Conservation (phyloP, 306 rosid genomes). For the Ochetophila trinervis region DNA sequence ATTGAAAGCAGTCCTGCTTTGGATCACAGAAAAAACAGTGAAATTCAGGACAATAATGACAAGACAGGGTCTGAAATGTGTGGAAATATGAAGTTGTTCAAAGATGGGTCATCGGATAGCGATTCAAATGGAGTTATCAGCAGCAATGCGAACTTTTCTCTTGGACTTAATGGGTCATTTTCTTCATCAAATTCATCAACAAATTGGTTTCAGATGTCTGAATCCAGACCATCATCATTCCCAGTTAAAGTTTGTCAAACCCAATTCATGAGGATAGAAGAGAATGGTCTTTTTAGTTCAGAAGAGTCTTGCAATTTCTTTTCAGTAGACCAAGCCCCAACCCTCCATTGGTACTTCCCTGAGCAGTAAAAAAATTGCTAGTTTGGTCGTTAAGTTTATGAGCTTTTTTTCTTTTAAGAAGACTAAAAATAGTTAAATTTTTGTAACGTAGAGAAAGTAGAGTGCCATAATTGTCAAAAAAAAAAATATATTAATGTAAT, state of each 20-base stretch:
- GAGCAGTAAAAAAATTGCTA: slow-evolving; percentile 20
- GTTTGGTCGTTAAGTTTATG: neutral
- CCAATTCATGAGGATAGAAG: slow-evolving; percentile 47
- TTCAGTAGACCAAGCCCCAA: slow-evolving; percentile 78
- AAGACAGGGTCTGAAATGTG: slow-evolving; percentile 17
- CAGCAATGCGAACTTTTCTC: slow-evolving; percentile 32
- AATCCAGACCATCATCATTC: slow-evolving; percentile 29
- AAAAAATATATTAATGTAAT: neutral
- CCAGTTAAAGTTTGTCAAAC: slow-evolving; percentile 34
- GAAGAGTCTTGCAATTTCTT: slow-evolving; percentile 58
- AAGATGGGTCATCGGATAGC: slow-evolving; percentile 37
- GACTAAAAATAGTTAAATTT: slow-evolving; percentile 1
- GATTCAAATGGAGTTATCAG: slow-evolving; percentile 34
- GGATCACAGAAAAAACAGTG: slow-evolving; percentile 17
- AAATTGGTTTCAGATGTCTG: slow-evolving; percentile 46
- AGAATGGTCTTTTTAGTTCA: slow-evolving; percentile 39
- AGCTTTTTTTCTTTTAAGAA: neutral
- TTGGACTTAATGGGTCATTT: slow-evolving; percentile 34
- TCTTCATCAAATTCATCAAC: slow-evolving; percentile 32
- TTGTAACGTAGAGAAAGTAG: slow-evolving; percentile 5
- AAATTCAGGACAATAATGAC: slow-evolving; percentile 6
- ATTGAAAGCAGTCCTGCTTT: neutral
- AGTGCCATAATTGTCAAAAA: too few relatives aligned
- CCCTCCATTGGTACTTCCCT: slow-evolving; percentile 42
- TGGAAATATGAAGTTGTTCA: slow-evolving; percentile 10